Conservation (phyloP, 371 early-diverging fungal genomes). For the Phascolomyces articulosus region DNA sequence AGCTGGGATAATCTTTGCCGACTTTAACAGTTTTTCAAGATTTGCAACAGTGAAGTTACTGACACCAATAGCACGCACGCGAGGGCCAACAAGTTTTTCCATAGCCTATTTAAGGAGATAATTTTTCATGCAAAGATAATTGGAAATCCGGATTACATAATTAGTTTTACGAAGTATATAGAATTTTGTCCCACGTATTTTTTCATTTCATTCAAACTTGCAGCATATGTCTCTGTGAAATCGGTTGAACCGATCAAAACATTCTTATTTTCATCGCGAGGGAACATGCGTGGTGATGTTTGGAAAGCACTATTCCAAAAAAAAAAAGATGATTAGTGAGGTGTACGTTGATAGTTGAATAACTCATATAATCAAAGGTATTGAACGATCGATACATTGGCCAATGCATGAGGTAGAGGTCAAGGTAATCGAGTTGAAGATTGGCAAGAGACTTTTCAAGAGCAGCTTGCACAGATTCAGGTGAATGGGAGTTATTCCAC, state of each 20-base stretch:
- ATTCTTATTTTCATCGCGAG: slow-evolving; percentile 33
- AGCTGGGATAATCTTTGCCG: slow-evolving; percentile 62
- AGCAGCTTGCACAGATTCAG: slow-evolving; percentile 49
- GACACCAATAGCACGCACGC: slow-evolving; percentile 66
- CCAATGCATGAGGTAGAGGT: slow-evolving; percentile 67
- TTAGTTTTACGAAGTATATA: slow-evolving; percentile 3
- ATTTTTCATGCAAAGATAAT: neutral
- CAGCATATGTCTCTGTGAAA: slow-evolving; percentile 52
- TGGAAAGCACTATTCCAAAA: slow-evolving; percentile 21
- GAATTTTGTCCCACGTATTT: neutral
- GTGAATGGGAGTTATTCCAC: slow-evolving; percentile 60
- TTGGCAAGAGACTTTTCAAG: slow-evolving; percentile 53
- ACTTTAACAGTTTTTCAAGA: slow-evolving; percentile 47
- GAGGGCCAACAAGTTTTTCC: slow-evolving; percentile 62
- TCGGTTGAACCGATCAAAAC: slow-evolving; percentile 24
- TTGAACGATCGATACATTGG: slow-evolving; percentile 9
- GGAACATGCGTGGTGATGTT: slow-evolving; percentile 19
- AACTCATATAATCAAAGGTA: too few relatives aligned
- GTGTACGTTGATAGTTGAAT: too few relatives aligned
- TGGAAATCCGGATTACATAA: slow-evolving; percentile 4
- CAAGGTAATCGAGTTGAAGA: slow-evolving; percentile 69
- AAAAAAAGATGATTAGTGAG: too few relatives aligned
- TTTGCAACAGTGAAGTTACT: slow-evolving; percentile 61
- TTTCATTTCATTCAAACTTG: slow-evolving; percentile 18
- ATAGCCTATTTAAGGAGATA: slow-evolving; percentile 33